These are phyloP conservation scores for Phanerochaete sordida DNA, from an alignment of 768 basidiomycete species.

Conservation along the genomic window DNA sequence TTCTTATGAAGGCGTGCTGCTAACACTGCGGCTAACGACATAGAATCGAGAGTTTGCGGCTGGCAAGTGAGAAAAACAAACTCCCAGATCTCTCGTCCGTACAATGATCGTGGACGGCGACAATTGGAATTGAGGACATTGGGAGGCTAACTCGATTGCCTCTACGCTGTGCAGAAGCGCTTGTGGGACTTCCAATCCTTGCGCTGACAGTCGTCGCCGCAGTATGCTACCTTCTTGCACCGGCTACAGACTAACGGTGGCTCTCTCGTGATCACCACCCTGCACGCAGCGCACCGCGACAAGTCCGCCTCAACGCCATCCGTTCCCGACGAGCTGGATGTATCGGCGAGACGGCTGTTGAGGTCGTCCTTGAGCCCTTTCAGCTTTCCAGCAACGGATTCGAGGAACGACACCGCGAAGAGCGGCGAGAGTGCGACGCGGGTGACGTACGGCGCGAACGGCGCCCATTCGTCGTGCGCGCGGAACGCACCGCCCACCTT, in stretches of 20 bases:
- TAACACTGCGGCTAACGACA: no score
- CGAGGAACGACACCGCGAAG: conserved; percentile 49
- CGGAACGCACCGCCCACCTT: conserved; percentile 36
- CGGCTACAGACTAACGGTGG: conserved; percentile 2
- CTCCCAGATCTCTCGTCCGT: no score
- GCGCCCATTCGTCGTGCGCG: conserved; percentile 32
- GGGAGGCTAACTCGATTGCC: no score
- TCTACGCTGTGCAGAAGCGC: not conserved
- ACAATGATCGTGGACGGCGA: no score
- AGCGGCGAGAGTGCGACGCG: conserved; percentile 51
- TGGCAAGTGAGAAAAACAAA: no score
- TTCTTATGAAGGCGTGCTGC: no score
- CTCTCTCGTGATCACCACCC: not conserved
- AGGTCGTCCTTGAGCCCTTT: not conserved
- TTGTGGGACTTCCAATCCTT: conserved; percentile 9
- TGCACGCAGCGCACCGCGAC: not conserved
- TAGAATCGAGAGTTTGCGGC: no score
- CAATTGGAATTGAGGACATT: no score
- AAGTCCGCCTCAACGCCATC: not conserved
- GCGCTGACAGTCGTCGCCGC: conserved; percentile 5
- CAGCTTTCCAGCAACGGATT: conserved; percentile 24
- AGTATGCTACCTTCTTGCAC: conserved; percentile 10
- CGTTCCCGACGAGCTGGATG: not conserved
- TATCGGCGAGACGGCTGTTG: not conserved
- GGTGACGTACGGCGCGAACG: conserved; percentile 41